Conservation (phyloP, 345 rosid species). For the Syzygium aqueum region DNA sequence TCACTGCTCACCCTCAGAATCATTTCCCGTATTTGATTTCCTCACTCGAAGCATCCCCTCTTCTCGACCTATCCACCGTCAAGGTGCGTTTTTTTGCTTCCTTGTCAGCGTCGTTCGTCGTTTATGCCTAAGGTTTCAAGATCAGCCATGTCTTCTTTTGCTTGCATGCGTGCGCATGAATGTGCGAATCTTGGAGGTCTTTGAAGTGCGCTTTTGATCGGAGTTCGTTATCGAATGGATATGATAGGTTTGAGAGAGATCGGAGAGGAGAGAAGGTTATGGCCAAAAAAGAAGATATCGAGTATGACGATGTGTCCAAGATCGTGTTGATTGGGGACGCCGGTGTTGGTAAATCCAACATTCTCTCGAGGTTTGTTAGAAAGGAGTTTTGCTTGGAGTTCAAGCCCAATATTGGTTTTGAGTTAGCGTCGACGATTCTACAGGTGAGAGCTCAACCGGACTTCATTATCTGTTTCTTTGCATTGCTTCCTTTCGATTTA, state of each 20-base stretch:
- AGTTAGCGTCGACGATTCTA: conserved; percentile 62
- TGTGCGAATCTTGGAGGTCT: background rate
- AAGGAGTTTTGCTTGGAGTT: conserved; percentile 70
- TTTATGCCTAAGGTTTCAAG: background rate
- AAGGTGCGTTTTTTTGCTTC: background rate
- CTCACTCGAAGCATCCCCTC: background rate
- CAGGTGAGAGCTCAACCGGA: conserved; percentile 20
- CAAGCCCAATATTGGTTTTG: conserved; percentile 68
- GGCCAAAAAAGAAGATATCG: conserved; percentile 55
- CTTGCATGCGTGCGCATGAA: background rate
- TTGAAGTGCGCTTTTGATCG: background rate
- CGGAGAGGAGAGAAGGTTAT: conserved; percentile 19
- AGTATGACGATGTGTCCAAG: conserved; percentile 66
- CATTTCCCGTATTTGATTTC: background rate
- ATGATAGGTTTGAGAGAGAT: conserved; percentile 14
- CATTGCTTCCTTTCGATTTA: background rate
- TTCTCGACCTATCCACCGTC: background rate
- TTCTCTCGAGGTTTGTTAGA: conserved; percentile 59
- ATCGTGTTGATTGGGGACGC: conserved; percentile 76
- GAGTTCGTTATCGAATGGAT: background rate
- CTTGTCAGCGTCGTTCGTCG: background rate
- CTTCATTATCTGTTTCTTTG: background rate
- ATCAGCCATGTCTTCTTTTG: background rate
- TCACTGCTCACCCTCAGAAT: background rate
- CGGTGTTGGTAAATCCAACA: conserved; percentile 74